These are phyloP conservation scores for Vachellia pachyceras DNA, from an alignment of 306 rosid genomes.

Conservation along the genomic window DNA sequence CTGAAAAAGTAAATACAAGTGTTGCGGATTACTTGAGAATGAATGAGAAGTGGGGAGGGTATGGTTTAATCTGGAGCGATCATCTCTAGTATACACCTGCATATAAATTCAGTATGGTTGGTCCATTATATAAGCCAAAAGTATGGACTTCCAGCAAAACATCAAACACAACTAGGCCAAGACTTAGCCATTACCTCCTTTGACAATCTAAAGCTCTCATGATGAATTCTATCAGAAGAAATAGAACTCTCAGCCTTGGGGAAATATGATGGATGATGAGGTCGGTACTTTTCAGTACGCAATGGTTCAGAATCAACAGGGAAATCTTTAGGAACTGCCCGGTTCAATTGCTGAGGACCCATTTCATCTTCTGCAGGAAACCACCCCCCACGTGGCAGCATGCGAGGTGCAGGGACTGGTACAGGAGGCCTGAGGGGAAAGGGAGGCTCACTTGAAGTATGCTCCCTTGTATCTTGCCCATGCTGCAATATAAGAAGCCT, in stretches of 20 bases:
- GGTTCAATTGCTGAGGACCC: conserved; percentile 71
- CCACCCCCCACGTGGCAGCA: conserved; percentile 75
- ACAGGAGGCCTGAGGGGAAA: conserved; percentile 68
- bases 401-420: conserved; percentile 67
- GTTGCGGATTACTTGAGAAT: conserved; percentile 67
- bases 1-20: conserved; percentile 29
- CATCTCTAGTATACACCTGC: conserved; percentile 91
- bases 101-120: conserved; percentile 29
- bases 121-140: conserved; percentile 30
- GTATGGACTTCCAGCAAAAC: conserved; percentile 29
- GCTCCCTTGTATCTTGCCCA: conserved; percentile 94
- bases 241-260: conserved; percentile 74
- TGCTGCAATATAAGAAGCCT: conserved; percentile 99
- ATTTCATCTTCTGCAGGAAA: conserved; percentile 89
- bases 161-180: conserved; percentile 27
- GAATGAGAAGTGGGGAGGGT: conserved; percentile 61
- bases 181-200: conserved; percentile 45
- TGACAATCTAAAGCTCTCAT: conserved; percentile 71
- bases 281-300: conserved; percentile 74
- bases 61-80: conserved; percentile 77
- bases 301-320: conserved; percentile 72
- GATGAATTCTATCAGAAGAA: conserved; percentile 75
- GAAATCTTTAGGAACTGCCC: conserved; percentile 71
- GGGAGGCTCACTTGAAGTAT: conserved; percentile 67
- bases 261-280: conserved; percentile 73